Base-by-base conservation (phyloP, 768 basidiomycete genomes). In the Pulveroboletus frians region DNA sequence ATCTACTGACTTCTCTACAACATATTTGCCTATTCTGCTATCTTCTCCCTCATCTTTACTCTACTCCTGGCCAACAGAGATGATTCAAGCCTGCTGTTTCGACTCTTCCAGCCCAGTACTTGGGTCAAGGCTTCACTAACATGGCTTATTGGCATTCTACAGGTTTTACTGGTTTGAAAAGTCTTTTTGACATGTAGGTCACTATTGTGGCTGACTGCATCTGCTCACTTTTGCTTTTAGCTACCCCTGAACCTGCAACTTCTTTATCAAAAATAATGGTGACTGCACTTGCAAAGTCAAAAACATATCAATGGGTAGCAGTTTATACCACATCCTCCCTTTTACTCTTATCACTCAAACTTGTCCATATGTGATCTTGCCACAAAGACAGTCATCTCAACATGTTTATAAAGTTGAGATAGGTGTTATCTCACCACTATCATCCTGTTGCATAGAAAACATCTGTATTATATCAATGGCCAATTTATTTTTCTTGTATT, bases 141-240 rank as follows among this genome's bases (percentile, higher is more conserved):
- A 8, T 88, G 86, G 83, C 48, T 67, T 1, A 61, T 68, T 11
- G 74, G 75, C 8, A 77, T 80, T 4, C 55, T 86, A 2, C 88
- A 88, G 0, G 66, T 78, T 0, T 58, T 80, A 9, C 69, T 87
- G 0, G 51, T 81, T 42, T 71, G 83, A 34, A 88, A 88, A 63
- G 55, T 68, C 7, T 78, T 77, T 59, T 63, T 88, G 43, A 77
- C 78, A 42, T 71, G 86, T 85, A 14, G n/a, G 2, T n/a, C 39
- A 20, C 43, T 15, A 6, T 6, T 29, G 23, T 50, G 6, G 14
- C 39, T 18, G 21, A 21, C 21, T 31, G 27, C 17, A 37, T 42
- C 14, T 42, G 13, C 45, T 48, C 13, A 49, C 17, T 5, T 26
- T 27, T 32, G 37, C 53, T 41, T 27, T 40, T 49, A 79, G 84